A percentile compares a stretch with the other conserved stretches of the same genome.
These are phyloP conservation scores for Talaromyces liani DNA, from an alignment of 495 filamentous ascomycete genomes.

Conservation along the genomic window DNA sequence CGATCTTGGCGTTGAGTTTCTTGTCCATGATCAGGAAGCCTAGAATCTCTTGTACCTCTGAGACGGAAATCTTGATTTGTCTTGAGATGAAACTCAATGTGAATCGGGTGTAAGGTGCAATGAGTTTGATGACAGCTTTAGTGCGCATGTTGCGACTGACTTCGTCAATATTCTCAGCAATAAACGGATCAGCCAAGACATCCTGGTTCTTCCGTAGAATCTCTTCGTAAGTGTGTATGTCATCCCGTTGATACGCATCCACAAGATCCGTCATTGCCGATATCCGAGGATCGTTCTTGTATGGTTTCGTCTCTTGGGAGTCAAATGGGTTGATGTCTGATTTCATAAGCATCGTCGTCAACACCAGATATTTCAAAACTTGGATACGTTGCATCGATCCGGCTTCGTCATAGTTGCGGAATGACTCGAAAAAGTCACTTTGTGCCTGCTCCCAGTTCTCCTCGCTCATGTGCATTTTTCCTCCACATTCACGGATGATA, in stretches of 20 bases:
- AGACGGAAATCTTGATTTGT: conserved; percentile 71
- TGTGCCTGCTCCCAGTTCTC: conserved; percentile 98
- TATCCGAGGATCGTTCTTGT: conserved; percentile 91
- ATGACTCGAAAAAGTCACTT: conserved; percentile 96
- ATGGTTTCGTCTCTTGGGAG: conserved; percentile 98
- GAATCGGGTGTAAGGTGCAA: conserved; percentile 93
- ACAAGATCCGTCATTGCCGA: conserved; percentile 95
- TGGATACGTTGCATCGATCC: conserved; percentile 94
- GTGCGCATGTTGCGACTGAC: conserved; percentile 98
- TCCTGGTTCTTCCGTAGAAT: conserved; percentile 85
- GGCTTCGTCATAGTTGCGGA: conserved; percentile 97
- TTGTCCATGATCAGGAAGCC: conserved; percentile 87
- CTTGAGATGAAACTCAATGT: conserved; percentile 76
- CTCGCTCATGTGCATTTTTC: conserved; percentile 99
- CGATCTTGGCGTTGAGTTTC: conserved; percentile 78
- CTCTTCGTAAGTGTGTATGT: conserved; percentile 84
- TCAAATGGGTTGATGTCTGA: conserved; percentile 99
- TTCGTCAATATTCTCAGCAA: conserved; percentile 98
- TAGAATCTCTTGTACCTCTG: conserved; percentile 88
- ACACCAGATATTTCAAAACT: conserved; percentile 92
- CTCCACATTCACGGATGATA: conserved; percentile 95
- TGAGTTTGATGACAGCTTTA: conserved; percentile 87
- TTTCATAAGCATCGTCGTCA: conserved; percentile 98
- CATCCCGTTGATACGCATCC: conserved; percentile 91
- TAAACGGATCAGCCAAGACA: conserved; percentile 86